Conservation (phyloP, 352 stramenopile species). For the Pythium grandisporangium region DNA sequence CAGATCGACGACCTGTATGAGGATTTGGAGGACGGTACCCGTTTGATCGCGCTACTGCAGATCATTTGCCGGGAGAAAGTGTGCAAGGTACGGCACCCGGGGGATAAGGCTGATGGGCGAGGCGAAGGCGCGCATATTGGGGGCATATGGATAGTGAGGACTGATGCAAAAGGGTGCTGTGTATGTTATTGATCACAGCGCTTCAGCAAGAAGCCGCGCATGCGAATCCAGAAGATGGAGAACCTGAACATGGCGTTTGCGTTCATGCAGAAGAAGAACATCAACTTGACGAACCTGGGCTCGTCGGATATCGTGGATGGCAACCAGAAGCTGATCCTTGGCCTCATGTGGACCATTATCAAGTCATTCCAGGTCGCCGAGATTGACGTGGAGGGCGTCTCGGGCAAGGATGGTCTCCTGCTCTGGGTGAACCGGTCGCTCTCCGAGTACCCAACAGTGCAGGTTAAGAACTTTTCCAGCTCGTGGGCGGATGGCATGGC, state of each 20-base stretch:
- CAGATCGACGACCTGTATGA: slow-evolving; percentile 87
- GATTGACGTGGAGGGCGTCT: slow-evolving; percentile 85
- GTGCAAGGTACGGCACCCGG: slow-evolving; percentile 70
- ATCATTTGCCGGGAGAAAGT: slow-evolving; percentile 86
- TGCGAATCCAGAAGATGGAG: slow-evolving; percentile 92
- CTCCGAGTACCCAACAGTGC: slow-evolving; percentile 71
- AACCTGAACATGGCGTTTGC: slow-evolving; percentile 89
- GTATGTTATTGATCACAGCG: slow-evolving; percentile 28
- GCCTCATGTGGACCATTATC: slow-evolving; percentile 91
- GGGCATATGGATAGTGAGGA: background rate
- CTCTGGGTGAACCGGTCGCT: slow-evolving; percentile 87
- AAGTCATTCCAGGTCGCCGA: slow-evolving; percentile 85
- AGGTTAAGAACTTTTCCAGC: slow-evolving; percentile 86
- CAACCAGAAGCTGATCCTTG: slow-evolving; percentile 88
- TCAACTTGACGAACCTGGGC: slow-evolving; percentile 88
- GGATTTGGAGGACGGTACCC: slow-evolving; percentile 82
- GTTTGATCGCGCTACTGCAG: slow-evolving; percentile 81
- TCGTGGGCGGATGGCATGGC: slow-evolving; percentile 85
- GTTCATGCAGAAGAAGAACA: slow-evolving; percentile 83
- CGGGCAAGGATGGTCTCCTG: slow-evolving; percentile 84
- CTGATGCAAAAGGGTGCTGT: background rate
- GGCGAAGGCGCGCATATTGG: no score
- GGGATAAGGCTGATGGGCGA: no score
- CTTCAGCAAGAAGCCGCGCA: slow-evolving; percentile 89
- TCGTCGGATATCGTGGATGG: slow-evolving; percentile 89